phyloP scores from a whole-genome alignment of 2,329 filamentous ascomycete species.

The Phyllosticta citrichinensis region DNA sequence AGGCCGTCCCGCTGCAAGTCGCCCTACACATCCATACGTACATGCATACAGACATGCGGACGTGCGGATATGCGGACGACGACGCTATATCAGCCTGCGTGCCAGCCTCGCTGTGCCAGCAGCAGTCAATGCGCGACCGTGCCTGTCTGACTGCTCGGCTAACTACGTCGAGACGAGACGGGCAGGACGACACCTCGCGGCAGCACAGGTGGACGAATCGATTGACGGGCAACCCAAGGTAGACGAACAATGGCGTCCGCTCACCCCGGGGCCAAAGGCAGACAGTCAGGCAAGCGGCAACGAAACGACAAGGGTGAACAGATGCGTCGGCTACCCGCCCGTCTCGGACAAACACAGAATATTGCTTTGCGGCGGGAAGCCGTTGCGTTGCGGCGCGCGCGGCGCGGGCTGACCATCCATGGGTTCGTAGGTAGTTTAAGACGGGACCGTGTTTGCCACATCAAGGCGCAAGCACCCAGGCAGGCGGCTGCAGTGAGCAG shows the following conservation, averaged over 20 bases:
- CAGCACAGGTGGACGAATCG: neutral
- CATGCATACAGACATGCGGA: neutral
- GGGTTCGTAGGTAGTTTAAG: too few relatives aligned
- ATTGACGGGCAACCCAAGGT: neutral
- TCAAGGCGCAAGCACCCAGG: neutral
- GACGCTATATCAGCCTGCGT: too few relatives aligned
- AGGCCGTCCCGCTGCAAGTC: neutral
- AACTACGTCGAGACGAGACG: neutral
- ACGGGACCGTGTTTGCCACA: too few relatives aligned
- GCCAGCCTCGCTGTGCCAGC: too few relatives aligned
- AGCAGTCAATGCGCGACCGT: neutral
- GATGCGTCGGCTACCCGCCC: neutral
- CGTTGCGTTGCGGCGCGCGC: neutral
- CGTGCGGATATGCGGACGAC: too few relatives aligned
- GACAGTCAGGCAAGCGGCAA: too few relatives aligned
- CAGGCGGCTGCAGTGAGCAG: neutral
- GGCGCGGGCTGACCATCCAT: too few relatives aligned
- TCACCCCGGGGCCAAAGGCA: too few relatives aligned
- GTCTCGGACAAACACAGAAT: neutral
- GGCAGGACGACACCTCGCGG: neutral
- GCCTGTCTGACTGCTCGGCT: neutral
- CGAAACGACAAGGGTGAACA: neutral
- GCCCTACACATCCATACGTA: neutral
- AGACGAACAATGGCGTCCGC: neutral
- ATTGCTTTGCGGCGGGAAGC: neutral